phyloP scores from a whole-genome alignment of 257 asterid species.

The Salvia hispanica region DNA sequence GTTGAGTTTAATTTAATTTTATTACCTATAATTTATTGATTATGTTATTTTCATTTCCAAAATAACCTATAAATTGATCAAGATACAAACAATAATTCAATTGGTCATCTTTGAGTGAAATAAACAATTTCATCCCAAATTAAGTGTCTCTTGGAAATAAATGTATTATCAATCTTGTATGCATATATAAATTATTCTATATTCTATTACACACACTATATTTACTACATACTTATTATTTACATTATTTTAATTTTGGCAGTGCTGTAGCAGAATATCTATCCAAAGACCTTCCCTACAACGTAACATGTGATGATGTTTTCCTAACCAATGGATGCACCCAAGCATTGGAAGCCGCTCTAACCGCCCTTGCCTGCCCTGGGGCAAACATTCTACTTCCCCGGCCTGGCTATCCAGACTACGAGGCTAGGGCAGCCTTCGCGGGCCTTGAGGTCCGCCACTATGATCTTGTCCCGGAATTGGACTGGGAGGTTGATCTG shows the following conservation, averaged over 20 bases:
- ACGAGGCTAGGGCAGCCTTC: constrained; percentile 57
- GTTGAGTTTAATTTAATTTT: no score
- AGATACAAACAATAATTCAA: no score
- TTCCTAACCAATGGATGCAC: constrained; percentile 62
- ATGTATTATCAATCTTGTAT: no score
- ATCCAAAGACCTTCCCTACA: constrained; percentile 68
- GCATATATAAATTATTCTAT: no score
- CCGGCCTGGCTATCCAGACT: constrained; percentile 74
- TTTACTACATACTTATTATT: no score
- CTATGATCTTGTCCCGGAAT: constrained; percentile 70
- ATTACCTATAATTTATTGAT: no score
- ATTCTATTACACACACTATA: no score
- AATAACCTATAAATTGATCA: no score
- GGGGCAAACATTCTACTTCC: constrained; percentile 81
- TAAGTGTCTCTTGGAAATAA: no score
- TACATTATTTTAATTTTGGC: not conserved
- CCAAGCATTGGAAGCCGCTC: constrained; percentile 65
- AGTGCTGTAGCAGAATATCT: constrained; percentile 86
- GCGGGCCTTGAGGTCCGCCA: constrained; percentile 62
- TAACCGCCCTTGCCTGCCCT: constrained; percentile 62
- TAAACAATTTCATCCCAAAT: not conserved
- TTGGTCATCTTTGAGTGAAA: no score
- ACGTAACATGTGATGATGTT: constrained; percentile 64
- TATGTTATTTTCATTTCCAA: no score
- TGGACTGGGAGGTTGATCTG: constrained; percentile 80